phyloP scores from a whole-genome alignment of 805 yeast species.

The Blastobotrys parvus region DNA sequence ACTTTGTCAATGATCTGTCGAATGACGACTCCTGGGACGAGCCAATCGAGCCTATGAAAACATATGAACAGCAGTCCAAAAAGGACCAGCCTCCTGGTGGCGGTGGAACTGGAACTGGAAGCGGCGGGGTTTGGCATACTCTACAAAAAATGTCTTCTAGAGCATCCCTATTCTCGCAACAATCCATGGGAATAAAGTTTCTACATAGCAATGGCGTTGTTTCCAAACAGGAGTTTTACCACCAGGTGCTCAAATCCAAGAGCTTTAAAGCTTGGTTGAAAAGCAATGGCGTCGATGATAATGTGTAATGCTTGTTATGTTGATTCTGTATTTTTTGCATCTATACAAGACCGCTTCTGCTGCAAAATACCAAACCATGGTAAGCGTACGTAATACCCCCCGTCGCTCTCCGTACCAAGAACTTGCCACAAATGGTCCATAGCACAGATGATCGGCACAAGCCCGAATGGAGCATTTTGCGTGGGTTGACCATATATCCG shows the following conservation, averaged over 20 bases:
- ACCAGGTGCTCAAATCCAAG: conserved; percentile 6
- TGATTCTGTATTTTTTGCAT: no score
- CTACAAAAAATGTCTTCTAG: not conserved
- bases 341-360: no score
- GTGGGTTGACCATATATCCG: no score
- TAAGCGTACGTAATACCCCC: no score
- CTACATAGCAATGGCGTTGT: not conserved
- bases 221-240: conserved; percentile 9
- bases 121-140: not conserved
- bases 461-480: no score
- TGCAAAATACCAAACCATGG: no score
- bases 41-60: not conserved
- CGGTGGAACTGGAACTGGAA: not conserved
- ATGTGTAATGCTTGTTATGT: no score
- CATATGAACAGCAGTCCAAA: not conserved
- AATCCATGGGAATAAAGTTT: not conserved
- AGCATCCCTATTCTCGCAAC: not conserved
- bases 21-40: conserved; percentile 2
- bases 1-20: conserved; percentile 7
- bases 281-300: not conserved
- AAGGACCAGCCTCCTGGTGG: no score
- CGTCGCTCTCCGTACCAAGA: no score
- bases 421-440: no score
- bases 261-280: conserved; percentile 29
- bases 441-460: no score